These are phyloP conservation scores for Populus tremula DNA, from an alignment of 345 rosid genomes.

Conservation along the genomic window DNA sequence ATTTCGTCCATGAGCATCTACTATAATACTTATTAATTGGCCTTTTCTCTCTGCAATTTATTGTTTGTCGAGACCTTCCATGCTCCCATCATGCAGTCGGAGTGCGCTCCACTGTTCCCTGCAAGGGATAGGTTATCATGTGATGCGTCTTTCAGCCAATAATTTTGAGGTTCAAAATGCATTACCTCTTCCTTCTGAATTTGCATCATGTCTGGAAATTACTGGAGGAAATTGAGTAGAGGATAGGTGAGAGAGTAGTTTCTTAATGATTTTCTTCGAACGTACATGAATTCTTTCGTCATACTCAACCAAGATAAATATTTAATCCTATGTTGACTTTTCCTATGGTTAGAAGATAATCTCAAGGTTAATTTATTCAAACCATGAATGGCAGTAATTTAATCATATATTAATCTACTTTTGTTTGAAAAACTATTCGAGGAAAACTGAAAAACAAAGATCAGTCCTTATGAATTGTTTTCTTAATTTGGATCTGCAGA, in stretches of 20 bases:
- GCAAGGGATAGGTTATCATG: neutral
- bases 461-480: neutral
- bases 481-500: neutral
- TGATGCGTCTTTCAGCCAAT: neutral
- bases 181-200: too few relatives aligned
- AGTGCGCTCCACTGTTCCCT: neutral
- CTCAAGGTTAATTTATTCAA: too few relatives aligned
- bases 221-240: neutral
- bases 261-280: neutral
- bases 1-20: neutral
- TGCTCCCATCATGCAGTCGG: neutral
- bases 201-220: neutral
- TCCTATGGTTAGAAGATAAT: too few relatives aligned
- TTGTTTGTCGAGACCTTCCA: neutral
- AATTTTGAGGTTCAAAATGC: neutral
- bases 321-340: too few relatives aligned
- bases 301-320: neutral
- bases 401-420: too few relatives aligned
- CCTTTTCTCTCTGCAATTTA: slow-evolving; percentile 12
- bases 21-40: neutral
- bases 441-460: too few relatives aligned
- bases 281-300: neutral
- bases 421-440: too few relatives aligned
- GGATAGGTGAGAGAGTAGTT: neutral
- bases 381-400: too few relatives aligned